Evolutionary conservation across 495 filamentous ascomycete species (phyloP).

Genomic region (Aspergillus leporis): DNA sequence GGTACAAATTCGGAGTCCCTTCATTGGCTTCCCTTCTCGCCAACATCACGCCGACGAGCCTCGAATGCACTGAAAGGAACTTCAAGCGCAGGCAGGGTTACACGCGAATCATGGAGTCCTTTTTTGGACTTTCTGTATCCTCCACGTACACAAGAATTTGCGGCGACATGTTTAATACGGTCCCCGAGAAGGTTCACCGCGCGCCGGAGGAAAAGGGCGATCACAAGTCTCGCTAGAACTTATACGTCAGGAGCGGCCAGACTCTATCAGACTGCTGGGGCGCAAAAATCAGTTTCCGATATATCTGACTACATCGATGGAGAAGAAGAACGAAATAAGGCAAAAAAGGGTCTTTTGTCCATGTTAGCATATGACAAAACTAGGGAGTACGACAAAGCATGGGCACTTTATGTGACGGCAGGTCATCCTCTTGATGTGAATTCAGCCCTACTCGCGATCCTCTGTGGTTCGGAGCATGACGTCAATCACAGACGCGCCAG

Average conservation of each 20-base stretch:
- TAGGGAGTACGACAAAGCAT: conserved; percentile 34
- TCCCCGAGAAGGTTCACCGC: conserved; percentile 26
- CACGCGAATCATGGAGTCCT: conserved; percentile 25
- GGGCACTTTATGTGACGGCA: conserved; percentile 35
- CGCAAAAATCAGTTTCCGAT: background rate
- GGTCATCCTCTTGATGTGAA: conserved; percentile 28
- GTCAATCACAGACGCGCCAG: conserved; percentile 41
- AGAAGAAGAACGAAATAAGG: background rate
- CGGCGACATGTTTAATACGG: conserved; percentile 24
- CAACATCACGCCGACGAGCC: conserved; percentile 21
- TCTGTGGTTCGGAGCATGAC: conserved; percentile 34
- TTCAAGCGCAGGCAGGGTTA: conserved; percentile 11
- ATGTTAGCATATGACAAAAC: conserved; percentile 20
- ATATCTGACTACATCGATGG: background rate
- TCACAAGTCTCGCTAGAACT: conserved; percentile 25
- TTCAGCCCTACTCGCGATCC: conserved; percentile 36
- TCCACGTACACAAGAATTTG: conserved; percentile 24
- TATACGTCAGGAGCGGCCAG: conserved; percentile 32
- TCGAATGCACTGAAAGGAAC: conserved; percentile 18
- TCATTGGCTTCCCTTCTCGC: conserved; percentile 43
- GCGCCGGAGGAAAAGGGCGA: conserved; percentile 31
- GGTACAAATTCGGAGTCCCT: conserved; percentile 57
- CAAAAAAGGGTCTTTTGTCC: conserved; percentile 19
- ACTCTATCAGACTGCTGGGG: conserved; percentile 4
- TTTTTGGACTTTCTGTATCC: conserved; percentile 48